Evolutionary conservation across 2,329 filamentous ascomycete genomes (phyloP).

Genomic region (Claviceps fusiformis): DNA sequence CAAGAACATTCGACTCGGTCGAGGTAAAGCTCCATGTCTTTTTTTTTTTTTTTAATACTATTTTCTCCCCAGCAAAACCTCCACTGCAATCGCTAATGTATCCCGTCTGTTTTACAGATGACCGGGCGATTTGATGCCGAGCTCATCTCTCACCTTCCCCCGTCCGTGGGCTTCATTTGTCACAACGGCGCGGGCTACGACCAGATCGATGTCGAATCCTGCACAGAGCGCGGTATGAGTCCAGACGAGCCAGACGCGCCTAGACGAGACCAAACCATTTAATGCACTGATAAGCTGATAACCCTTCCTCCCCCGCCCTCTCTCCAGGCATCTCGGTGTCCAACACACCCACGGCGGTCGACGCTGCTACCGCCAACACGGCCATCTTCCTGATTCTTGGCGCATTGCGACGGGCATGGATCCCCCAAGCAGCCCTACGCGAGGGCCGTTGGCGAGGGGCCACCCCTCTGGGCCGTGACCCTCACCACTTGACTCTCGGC

Average conservation of each 20-base stretch:
- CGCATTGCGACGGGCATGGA: constrained; percentile 52
- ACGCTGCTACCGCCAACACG: constrained; percentile 58
- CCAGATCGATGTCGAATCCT: constrained; percentile 52
- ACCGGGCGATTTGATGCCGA: constrained; percentile 52
- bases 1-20: constrained; percentile 35
- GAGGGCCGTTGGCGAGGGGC: constrained; percentile 44
- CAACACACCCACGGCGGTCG: constrained; percentile 53
- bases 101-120: constrained; percentile 16
- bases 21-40: background rate
- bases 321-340: constrained; percentile 39
- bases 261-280: background rate
- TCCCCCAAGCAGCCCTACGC: constrained; percentile 42
- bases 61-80: no score
- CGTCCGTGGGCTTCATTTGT: constrained; percentile 27
- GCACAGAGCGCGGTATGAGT: constrained; percentile 24
- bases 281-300: background rate
- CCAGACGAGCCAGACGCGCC: background rate
- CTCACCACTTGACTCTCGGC: constrained; percentile 48
- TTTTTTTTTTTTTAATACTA: no score
- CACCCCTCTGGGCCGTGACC: constrained; percentile 44
- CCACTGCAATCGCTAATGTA: no score
- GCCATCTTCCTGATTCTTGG: constrained; percentile 60
- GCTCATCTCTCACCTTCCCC: constrained; percentile 33
- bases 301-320: background rate
- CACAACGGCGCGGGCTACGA: constrained; percentile 47